These are phyloP conservation scores for Phaeosphaeriaceae sp. DNA, from an alignment of 2,329 filamentous ascomycete genomes.

Conservation along the genomic window DNA sequence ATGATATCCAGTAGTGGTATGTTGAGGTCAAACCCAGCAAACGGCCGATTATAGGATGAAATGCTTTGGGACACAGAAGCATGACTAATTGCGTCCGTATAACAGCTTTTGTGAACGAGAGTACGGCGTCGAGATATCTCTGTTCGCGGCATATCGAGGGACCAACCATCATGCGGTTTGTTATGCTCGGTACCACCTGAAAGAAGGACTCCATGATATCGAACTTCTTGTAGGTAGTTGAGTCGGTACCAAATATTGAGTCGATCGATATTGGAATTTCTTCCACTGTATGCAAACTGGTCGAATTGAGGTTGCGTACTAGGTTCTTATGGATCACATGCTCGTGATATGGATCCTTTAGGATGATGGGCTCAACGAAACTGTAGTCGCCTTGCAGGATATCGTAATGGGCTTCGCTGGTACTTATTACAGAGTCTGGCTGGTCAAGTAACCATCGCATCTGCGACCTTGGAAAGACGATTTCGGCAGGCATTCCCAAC, in stretches of 20 bases:
- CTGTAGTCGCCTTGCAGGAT: slow-evolving; percentile 48
- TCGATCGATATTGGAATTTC: slow-evolving; percentile 47
- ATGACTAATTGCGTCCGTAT: slow-evolving; percentile 46
- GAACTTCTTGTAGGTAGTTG: slow-evolving; percentile 45
- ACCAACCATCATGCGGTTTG: slow-evolving; percentile 56
- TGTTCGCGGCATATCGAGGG: slow-evolving; percentile 55
- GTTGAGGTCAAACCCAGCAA: slow-evolving; percentile 56
- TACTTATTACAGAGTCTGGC: slow-evolving; percentile 50
- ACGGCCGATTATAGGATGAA: slow-evolving; percentile 60
- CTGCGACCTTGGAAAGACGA: slow-evolving; percentile 45
- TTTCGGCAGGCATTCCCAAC: slow-evolving; percentile 31
- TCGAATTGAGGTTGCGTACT: slow-evolving; percentile 46
- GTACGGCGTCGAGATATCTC: slow-evolving; percentile 56
- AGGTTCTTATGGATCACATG: slow-evolving; percentile 52
- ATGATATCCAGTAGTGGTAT: slow-evolving; percentile 56
- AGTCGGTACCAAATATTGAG: slow-evolving; percentile 47
- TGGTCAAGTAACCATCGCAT: slow-evolving; percentile 53
- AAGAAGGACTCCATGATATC: slow-evolving; percentile 46
- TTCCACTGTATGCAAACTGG: slow-evolving; percentile 48
- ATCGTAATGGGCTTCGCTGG: slow-evolving; percentile 48
- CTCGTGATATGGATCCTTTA: slow-evolving; percentile 51
- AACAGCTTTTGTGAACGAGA: slow-evolving; percentile 60
- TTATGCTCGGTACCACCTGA: slow-evolving; percentile 49
- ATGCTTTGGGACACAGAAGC: slow-evolving; percentile 55
- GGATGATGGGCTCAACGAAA: slow-evolving; percentile 45